Base-by-base conservation (phyloP, 495 filamentous ascomycete genomes). In the Penicillium bovifimosum region DNA sequence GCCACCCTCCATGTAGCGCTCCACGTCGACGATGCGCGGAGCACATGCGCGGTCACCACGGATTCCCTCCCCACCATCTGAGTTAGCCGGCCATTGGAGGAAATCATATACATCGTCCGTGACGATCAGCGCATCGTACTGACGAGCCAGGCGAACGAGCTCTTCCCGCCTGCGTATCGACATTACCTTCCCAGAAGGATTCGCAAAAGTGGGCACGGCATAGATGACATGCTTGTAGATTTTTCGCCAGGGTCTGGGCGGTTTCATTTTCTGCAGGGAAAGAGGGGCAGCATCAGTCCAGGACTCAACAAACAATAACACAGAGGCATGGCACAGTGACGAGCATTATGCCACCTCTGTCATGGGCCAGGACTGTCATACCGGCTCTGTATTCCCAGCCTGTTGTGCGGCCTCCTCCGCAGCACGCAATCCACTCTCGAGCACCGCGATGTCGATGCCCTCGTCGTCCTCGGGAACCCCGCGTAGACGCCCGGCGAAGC, bases 91-190 rank as follows among this genome's bases (percentile, higher is more conserved):
- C 82, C 89, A 93, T 62, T 88, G 86, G 0, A 96, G 74, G 52
- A 89, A 83, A 65, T 96, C 91, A 54, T 96, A 96, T 1, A 96
- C 89, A 66, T 96, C 91, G 68, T 96, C 91, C 10, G 78, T 79
- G n/a, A 96, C 76, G 41, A 95, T 66, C 6, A 95, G 70, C 4
- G 88, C 88, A 60, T 96, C 84, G 62, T 83, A 80, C 28, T 81
- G 67, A 10, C 90, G 77, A 2, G 90, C 91, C 5, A 92, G 58
- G 6, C 70, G 63, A 6, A 95, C 80, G 1, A 95, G 74, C 11
- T 64, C 65, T 52, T 81, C 65, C 0, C 91, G 77, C 6, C 82
- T 77, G 17, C 67, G 60, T 20, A 86, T 66, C 1, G 82, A 77
- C 81, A 88, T 87, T 1, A 86, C 89, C 54, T 82, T 83, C 5